Conservation (phyloP, 495 filamentous ascomycete genomes). For the Penicillium tannophilum region DNA sequence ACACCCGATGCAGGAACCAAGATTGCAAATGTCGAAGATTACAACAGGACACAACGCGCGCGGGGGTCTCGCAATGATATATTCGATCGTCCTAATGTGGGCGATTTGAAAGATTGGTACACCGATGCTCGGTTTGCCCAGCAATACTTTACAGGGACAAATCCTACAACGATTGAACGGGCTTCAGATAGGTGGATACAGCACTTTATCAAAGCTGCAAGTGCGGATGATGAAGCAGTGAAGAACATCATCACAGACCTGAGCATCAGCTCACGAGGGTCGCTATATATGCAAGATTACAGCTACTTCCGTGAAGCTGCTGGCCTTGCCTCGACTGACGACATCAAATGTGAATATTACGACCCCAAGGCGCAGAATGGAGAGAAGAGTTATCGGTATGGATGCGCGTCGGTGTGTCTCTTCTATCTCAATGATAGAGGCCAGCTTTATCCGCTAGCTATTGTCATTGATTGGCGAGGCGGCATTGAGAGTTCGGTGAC, state of each 20-base stretch:
- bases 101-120: constrained; percentile 49
- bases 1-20: background rate
- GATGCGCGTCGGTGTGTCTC: constrained; percentile 43
- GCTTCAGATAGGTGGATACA: constrained; percentile 34
- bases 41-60: constrained; percentile 16
- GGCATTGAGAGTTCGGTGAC: constrained; percentile 23
- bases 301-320: constrained; percentile 48
- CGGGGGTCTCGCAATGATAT: constrained; percentile 32
- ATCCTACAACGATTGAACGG: constrained; percentile 46
- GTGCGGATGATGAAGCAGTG: constrained; percentile 21
- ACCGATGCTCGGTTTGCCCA: constrained; percentile 53
- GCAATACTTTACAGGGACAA: constrained; percentile 51
- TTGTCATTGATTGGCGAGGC: constrained; percentile 47
- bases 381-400: constrained; percentile 10
- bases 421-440: constrained; percentile 47
- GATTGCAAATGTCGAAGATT: background rate
- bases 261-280: constrained; percentile 16
- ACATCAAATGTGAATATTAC: too few relatives aligned
- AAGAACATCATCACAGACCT: constrained; percentile 16
- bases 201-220: constrained; percentile 38
- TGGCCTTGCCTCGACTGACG: background rate
- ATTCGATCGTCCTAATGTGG: constrained; percentile 41
- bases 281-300: constrained; percentile 48
- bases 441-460: constrained; percentile 49
- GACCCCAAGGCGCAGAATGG: background rate